Evolutionary conservation across 192 early-diverging fungal species (phyloP).

Genomic region (Linnemannia zychae): DNA sequence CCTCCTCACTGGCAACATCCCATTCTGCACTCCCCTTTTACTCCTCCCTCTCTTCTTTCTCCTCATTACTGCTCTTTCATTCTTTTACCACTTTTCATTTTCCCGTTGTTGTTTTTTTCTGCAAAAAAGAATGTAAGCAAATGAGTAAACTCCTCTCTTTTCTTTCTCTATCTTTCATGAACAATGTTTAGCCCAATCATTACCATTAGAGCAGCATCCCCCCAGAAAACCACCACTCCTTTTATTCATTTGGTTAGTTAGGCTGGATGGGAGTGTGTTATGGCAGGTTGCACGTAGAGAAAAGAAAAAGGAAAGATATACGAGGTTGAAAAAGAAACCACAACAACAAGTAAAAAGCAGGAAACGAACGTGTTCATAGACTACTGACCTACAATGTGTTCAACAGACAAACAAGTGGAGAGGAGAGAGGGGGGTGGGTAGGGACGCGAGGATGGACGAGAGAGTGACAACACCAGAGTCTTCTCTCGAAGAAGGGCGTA

Average conservation of each 20-base stretch:
- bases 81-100: background rate
- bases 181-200: too few species aligned
- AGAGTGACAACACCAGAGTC: background rate
- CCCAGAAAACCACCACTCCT: too few species aligned
- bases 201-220: too few species aligned
- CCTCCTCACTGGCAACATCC: conserved; percentile 6
- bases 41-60: background rate
- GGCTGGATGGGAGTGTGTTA: too few species aligned
- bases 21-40: background rate
- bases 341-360: too few species aligned
- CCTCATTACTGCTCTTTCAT: background rate
- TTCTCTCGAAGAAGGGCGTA: background rate
- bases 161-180: background rate
- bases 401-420: background rate
- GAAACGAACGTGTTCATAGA: background rate
- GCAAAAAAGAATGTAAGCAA: too few species aligned
- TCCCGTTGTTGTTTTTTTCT: background rate
- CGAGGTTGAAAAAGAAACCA: too few species aligned
- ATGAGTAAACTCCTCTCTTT: too few species aligned
- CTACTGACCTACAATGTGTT: background rate
- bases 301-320: too few species aligned
- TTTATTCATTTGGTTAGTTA: too few species aligned
- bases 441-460: background rate
- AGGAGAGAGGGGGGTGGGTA: background rate
- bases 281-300: too few species aligned